Evolutionary conservation across 1,284 basidiomycete species (phyloP).

Genomic region (Ceratobasidium theobromae): DNA sequence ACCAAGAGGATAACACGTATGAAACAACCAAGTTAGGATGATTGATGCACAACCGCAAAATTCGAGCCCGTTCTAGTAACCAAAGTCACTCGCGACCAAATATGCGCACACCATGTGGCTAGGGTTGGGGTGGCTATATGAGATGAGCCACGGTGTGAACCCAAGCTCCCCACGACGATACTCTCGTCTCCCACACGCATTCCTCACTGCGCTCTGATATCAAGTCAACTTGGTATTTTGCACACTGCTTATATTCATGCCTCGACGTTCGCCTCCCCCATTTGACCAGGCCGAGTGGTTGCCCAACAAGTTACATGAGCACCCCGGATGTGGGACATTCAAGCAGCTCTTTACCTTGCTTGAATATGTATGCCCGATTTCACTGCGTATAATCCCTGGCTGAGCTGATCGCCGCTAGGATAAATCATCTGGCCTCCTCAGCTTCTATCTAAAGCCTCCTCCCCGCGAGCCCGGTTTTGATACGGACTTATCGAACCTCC

Average conservation of each 20-base stretch:
- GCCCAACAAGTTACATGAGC: background rate
- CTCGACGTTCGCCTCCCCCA: background rate
- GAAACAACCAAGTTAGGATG: no score
- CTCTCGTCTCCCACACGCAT: background rate
- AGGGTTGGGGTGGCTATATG: background rate
- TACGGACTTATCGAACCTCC: no score
- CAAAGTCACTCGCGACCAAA: background rate
- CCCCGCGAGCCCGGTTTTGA: no score
- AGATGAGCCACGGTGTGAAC: background rate
- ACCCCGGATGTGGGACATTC: background rate
- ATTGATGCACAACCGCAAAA: no score
- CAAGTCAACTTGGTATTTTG: background rate
- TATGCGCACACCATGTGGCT: background rate
- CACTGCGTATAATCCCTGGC: no score
- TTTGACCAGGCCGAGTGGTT: background rate
- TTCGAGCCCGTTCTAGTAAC: background rate
- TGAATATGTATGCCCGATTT: no score
- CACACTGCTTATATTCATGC: background rate
- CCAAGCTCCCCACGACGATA: background rate
- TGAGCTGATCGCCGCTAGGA: no score
- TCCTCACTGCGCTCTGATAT: background rate
- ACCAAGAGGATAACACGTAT: no score
- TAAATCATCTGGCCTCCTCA: no score
- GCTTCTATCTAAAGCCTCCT: no score
- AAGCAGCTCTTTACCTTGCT: no score